Evolutionary conservation across 2,329 filamentous ascomycete genomes (phyloP).

Genomic region (Colletotrichum tropicale): DNA sequence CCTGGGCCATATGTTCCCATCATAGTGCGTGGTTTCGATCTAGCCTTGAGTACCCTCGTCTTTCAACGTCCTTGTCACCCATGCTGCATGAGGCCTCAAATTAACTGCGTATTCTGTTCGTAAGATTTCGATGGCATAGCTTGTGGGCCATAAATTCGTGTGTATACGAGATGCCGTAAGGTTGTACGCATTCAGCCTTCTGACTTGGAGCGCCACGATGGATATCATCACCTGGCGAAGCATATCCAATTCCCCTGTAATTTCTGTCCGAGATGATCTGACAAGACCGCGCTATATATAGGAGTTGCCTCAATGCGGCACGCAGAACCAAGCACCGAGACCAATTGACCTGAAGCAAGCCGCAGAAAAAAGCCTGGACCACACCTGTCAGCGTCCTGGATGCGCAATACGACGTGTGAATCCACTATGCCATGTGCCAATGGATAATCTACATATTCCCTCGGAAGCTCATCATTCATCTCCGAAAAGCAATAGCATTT

Average conservation of each 20-base stretch:
- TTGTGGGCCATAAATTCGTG: accelerated
- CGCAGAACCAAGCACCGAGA: accelerated
- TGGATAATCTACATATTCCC: neutral
- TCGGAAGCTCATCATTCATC: neutral
- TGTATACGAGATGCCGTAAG: accelerated
- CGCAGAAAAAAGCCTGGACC: neutral
- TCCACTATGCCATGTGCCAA: accelerated
- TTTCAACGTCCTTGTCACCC: neutral
- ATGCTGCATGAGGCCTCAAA: accelerated
- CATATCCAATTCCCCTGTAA: neutral
- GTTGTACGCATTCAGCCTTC: neutral
- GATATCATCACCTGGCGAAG: neutral
- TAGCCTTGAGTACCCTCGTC: neutral
- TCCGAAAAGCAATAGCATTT: neutral
- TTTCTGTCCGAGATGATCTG: neutral
- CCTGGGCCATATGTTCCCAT: accelerated
- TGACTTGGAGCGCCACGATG: neutral
- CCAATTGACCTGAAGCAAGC: neutral
- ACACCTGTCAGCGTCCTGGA: neutral
- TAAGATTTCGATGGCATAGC: accelerated
- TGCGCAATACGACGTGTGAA: neutral
- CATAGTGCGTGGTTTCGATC: accelerated
- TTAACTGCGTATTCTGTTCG: accelerated
- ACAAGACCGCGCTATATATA: neutral
- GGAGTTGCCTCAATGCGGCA: accelerated